A percentile compares a stretch with the other conserved stretches of the same genome.
Conservation (phyloP, 2,329 filamentous ascomycete species). For the Scedosporium aurantiacum region DNA sequence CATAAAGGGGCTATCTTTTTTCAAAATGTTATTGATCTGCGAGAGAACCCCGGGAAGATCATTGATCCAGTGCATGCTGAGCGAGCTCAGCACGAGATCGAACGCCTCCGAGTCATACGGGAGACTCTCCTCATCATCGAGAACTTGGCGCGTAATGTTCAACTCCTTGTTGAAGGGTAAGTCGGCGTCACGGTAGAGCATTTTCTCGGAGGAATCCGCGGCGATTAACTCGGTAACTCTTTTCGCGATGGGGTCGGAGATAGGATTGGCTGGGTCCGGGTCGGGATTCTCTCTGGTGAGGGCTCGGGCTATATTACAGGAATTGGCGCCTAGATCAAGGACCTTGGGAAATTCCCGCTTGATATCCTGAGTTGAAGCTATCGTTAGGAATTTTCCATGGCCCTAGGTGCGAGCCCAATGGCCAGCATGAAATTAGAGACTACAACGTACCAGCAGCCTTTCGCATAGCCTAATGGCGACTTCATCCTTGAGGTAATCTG, state of each 20-base stretch:
- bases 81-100: conserved; percentile 79
- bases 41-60: conserved; percentile 76
- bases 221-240: conserved; percentile 67
- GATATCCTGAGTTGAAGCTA: conserved; percentile 55
- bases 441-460: conserved; percentile 55
- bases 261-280: conserved; percentile 41
- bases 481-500: conserved; percentile 91
- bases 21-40: conserved; percentile 77
- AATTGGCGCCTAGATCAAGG: conserved; percentile 89
- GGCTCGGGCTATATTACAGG: conserved; percentile 83
- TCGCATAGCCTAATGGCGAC: conserved; percentile 77
- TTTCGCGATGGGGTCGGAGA: conserved; percentile 54
- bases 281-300: conserved; percentile 62
- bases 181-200: conserved; percentile 71
- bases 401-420: conserved; percentile 1
- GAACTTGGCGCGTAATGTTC: conserved; percentile 60
- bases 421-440: conserved; percentile 3
- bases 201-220: conserved; percentile 65
- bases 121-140: conserved; percentile 63
- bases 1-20: conserved; percentile 84
- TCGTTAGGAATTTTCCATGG: too few species aligned
- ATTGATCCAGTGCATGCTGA: conserved; percentile 96
- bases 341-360: conserved; percentile 76
- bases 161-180: conserved; percentile 65
- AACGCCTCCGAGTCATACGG: conserved; percentile 70